Percentiles rank a stretch among this genome's conserved stretches.
Evolutionary conservation across 805 yeast species (phyloP).

Genomic region (Myxozyma sirexii): DNA sequence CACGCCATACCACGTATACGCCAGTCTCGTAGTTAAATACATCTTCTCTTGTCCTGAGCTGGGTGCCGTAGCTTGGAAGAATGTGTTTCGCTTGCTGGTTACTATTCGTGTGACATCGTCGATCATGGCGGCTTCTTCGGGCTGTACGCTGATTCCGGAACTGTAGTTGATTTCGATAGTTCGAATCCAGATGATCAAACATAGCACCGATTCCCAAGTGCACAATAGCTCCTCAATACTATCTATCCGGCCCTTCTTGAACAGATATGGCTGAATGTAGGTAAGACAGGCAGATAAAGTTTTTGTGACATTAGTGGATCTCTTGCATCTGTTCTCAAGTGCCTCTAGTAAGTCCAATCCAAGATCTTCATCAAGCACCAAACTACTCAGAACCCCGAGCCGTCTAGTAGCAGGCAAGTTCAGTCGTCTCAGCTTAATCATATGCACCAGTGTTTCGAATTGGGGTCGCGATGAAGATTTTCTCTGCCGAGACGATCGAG

Average conservation of each 20-base stretch:
- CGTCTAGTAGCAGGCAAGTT: constrained; percentile 20
- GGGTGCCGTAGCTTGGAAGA: constrained; percentile 7
- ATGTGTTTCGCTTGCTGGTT: constrained; percentile 12
- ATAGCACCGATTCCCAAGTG: constrained; percentile 21
- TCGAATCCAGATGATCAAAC: constrained; percentile 22
- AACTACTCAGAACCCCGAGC: constrained; percentile 15
- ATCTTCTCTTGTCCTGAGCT: constrained; percentile 13
- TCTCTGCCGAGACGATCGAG: constrained; percentile 3
- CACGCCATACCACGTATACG: constrained; percentile 23
- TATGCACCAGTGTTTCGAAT: constrained; percentile 7
- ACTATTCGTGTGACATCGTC: constrained; percentile 21
- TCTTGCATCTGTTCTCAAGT: constrained; percentile 17
- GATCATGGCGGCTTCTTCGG: constrained; percentile 22
- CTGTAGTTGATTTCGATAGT: constrained; percentile 20
- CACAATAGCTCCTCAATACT: constrained; percentile 19
- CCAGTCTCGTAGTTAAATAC: constrained; percentile 19
- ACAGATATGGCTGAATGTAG: constrained; percentile 17
- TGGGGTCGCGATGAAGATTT: constrained; percentile 9
- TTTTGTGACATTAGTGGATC: constrained; percentile 15
- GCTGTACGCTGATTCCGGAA: constrained; percentile 16
- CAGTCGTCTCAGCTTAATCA: constrained; percentile 17
- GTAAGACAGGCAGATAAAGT: constrained; percentile 11
- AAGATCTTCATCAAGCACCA: constrained; percentile 19
- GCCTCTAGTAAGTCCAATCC: constrained; percentile 19
- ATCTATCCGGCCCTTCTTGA: constrained; percentile 7